These are phyloP conservation scores for Pterulicium gracile DNA, from an alignment of 1,284 basidiomycete genomes.

Conservation along the genomic window DNA sequence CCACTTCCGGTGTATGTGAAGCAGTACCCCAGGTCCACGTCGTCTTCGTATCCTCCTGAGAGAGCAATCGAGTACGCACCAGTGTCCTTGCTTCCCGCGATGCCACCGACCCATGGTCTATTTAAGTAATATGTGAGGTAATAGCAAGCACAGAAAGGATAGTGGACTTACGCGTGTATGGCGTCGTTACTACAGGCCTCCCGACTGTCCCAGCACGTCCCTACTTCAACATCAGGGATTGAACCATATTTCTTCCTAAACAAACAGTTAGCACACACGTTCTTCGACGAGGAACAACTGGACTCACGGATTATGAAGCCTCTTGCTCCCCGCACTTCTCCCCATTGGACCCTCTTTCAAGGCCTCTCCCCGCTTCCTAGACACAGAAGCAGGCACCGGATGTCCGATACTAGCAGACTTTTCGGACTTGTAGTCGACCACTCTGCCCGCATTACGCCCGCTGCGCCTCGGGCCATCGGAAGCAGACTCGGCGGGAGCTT, in stretches of 20 bases:
- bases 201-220: constrained; percentile 71
- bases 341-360: constrained; percentile 28
- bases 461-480: constrained; percentile 41
- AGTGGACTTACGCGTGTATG: constrained; percentile 55
- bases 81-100: constrained; percentile 41
- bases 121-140: constrained; percentile 4
- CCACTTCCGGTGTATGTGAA: constrained; percentile 76
- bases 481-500: constrained; percentile 14
- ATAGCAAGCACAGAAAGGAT: not conserved
- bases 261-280: too few species aligned
- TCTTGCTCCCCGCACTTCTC: constrained; percentile 23
- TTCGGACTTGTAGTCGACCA: constrained; percentile 41
- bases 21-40: constrained; percentile 68
- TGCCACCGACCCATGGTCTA: constrained; percentile 73
- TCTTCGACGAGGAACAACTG: too few species aligned
- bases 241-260: constrained; percentile 43
- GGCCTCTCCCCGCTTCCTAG: constrained; percentile 14
- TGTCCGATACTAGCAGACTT: constrained; percentile 16
- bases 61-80: constrained; percentile 76
- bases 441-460: constrained; percentile 47
- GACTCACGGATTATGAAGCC: constrained; percentile 56
- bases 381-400: constrained; percentile 24
- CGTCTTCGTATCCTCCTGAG: constrained; percentile 79
- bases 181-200: constrained; percentile 60
- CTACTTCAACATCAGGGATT: constrained; percentile 67